phyloP scores from a whole-genome alignment of 2,329 filamentous ascomycete genomes.

The Purpureocillium takamizusanense region DNA sequence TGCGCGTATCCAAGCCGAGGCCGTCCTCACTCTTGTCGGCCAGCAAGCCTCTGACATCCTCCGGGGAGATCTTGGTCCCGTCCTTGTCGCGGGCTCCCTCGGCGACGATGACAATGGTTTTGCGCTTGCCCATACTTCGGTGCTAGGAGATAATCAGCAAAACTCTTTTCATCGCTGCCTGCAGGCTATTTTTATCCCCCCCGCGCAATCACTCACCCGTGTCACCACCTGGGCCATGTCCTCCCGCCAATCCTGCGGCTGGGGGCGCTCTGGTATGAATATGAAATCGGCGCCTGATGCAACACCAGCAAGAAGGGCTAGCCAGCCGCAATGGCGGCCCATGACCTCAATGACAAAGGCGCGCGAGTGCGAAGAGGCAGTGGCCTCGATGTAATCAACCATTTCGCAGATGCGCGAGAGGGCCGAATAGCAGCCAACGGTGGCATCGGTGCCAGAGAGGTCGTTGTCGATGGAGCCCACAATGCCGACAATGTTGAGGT shows the following conservation, averaged over 20 bases:
- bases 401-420: conserved; percentile 89
- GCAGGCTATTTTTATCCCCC: too few species aligned
- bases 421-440: conserved; percentile 93
- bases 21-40: conserved; percentile 56
- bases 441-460: conserved; percentile 92
- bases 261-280: conserved; percentile 92
- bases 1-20: conserved; percentile 79
- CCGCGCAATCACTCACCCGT: conserved; percentile 53
- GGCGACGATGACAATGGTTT: conserved; percentile 96
- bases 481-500: conserved; percentile 91
- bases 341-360: conserved; percentile 98
- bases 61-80: conserved; percentile 73
- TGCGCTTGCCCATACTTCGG: conserved; percentile 80
- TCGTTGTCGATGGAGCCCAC: conserved; percentile 99
- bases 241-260: conserved; percentile 76
- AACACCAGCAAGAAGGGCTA: conserved; percentile 92
- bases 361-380: conserved; percentile 85
- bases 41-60: conserved; percentile 81
- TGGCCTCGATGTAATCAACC: conserved; percentile 94
- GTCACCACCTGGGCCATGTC: conserved; percentile 76
- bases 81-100: conserved; percentile 85
- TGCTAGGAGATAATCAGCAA: too few species aligned
- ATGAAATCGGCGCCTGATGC: conserved; percentile 93
- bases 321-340: conserved; percentile 96
- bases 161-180: too few species aligned